These are phyloP conservation scores for Hypoxylon sp. DNA, from an alignment of 2,329 filamentous ascomycete species.

Conservation along the genomic window DNA sequence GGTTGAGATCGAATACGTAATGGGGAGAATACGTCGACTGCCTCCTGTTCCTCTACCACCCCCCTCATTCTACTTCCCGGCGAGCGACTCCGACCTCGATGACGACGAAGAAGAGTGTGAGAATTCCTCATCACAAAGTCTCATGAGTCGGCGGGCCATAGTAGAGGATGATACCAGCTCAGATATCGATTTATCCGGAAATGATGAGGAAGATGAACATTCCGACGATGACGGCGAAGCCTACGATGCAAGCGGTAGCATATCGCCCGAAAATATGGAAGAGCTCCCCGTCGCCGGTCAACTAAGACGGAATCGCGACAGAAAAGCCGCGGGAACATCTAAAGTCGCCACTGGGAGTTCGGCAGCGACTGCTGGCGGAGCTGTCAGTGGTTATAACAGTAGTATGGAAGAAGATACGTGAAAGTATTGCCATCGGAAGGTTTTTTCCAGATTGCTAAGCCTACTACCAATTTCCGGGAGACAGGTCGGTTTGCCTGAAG, in stretches of 20 bases:
- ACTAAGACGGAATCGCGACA: conserved; percentile 78
- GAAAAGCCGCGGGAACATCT: conserved; percentile 82
- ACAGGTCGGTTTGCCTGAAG: background rate
- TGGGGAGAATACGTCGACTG: conserved; percentile 60
- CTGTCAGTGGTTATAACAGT: conserved; percentile 79
- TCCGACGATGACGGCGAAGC: conserved; percentile 81
- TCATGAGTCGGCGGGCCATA: conserved; percentile 47
- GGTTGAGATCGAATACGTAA: conserved; percentile 64
- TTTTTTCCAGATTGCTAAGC: background rate
- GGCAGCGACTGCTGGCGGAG: conserved; percentile 78
- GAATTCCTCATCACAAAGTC: conserved; percentile 35
- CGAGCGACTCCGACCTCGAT: conserved; percentile 57
- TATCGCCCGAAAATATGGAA: conserved; percentile 78
- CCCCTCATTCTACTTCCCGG: conserved; percentile 66
- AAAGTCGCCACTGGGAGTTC: conserved; percentile 93
- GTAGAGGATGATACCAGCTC: conserved; percentile 79
- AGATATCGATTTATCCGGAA: conserved; percentile 83
- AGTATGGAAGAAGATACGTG: conserved; percentile 82
- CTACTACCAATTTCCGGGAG: background rate
- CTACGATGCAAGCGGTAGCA: conserved; percentile 79
- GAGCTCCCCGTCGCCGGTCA: conserved; percentile 82
- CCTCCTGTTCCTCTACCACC: conserved; percentile 67
- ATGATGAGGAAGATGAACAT: conserved; percentile 85
- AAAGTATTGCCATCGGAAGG: background rate
- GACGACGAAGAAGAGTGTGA: conserved; percentile 42